Evolutionary conservation across 768 basidiomycete genomes (phyloP), one percentile per base, ranked within the genome.

Genomic region (Tephrocybe sp.): DNA sequence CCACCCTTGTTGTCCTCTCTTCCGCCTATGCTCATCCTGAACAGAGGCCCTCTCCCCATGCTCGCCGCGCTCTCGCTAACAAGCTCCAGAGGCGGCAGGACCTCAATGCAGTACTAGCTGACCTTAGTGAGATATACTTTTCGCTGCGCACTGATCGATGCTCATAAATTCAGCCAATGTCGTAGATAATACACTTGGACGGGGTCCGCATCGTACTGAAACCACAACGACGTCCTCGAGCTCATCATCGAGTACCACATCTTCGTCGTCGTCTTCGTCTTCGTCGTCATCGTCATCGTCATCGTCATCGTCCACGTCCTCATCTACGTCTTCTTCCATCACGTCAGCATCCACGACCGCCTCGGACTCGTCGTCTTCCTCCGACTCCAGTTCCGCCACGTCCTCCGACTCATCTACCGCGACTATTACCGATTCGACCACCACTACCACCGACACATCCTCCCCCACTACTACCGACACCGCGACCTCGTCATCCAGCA

Each of bases 1-100:
- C 55, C 36, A 18, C 36, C n/a, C n/a, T n/a, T n/a, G 49, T 59
- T 0, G 9, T 7, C 27, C 66, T 64, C 45, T 26, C 32, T 22
- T 36, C 22, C 34, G 60, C 61, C 18, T 74, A 74, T 0, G 59
- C 67, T 38, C 78, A 75, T 55, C 71, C 75, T 0, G 72, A 75
- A n/a, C 47, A 63, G 7, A 36, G 55, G 15, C 49, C 61, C 37
- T n/a, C n/a, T n/a, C 56, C 64, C 39, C 60, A 71, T 68, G 65
- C 66, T 1, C 62, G 70, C 64, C 72, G 49, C 64, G 68, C 69
- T 4, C 51, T 72, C n/a, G 43, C 44, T 4, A 51, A 50, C 35
- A 60, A 47, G 26, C 57, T 56, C 6, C 56, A 56, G 21, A 49
- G 48, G n/a, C 57, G 58, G 15, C 58, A 55, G 27, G 1, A 18